A percentile compares a stretch with the other conserved stretches of the same genome.
Conservation (phyloP, 2,329 filamentous ascomycete genomes). For the Colletotrichum tamarilloi region DNA sequence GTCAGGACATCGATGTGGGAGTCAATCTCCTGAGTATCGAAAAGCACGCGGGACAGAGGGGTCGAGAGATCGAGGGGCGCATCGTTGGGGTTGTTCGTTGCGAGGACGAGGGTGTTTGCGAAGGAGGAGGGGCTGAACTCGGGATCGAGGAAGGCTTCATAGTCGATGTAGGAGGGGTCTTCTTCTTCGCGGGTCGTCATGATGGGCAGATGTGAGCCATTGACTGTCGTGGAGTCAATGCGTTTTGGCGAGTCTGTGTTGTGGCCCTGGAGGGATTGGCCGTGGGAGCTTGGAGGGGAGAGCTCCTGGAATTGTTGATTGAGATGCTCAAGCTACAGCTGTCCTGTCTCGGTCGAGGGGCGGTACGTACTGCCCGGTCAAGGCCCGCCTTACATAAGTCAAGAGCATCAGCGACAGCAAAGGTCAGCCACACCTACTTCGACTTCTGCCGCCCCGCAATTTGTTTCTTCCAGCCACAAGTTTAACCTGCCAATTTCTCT, state of each 20-base stretch:
- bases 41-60: constrained; percentile 90
- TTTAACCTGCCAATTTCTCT: background rate
- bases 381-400: background rate
- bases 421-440: fast-evolving
- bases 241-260: background rate
- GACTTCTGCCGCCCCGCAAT: background rate
- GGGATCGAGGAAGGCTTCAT: constrained; percentile 88
- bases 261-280: background rate
- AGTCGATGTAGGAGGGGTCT: constrained; percentile 92
- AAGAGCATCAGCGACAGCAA: fast-evolving
- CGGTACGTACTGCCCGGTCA: constrained; percentile 4
- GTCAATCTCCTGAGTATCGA: constrained; percentile 97
- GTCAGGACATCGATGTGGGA: constrained; percentile 93
- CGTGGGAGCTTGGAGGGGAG: background rate
- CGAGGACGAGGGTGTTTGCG: constrained; percentile 87
- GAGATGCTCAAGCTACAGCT: constrained; percentile 22
- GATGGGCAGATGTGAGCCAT: constrained; percentile 14
- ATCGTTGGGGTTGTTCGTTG: constrained; percentile 93
- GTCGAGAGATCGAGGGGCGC: constrained; percentile 92
- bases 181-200: constrained; percentile 55
- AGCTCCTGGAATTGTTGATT: background rate
- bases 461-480: constrained; percentile 12
- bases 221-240: background rate
- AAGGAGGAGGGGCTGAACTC: constrained; percentile 84
- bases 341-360: constrained; percentile 12